These are phyloP conservation scores for Colletotrichum spinosum DNA, from an alignment of 2,329 filamentous ascomycete species.

Conservation along the genomic window DNA sequence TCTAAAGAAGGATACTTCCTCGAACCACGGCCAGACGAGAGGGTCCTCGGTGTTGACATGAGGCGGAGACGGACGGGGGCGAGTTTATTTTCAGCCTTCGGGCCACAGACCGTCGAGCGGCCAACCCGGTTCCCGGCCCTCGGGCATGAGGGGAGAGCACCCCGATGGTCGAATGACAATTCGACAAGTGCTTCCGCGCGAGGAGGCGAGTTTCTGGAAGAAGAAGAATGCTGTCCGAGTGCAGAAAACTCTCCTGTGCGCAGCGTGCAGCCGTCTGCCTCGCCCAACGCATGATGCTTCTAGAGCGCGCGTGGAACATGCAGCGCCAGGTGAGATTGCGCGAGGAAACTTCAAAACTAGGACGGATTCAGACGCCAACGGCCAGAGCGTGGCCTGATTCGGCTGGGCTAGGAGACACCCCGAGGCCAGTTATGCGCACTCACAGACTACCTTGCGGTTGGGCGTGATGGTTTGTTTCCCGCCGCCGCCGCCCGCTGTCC, in stretches of 20 bases:
- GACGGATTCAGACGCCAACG: not conserved
- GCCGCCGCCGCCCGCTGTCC: too few species aligned
- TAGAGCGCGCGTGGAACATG: constrained; percentile 10
- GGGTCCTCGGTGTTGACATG: too few species aligned
- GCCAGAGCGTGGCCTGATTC: constrained; percentile 9
- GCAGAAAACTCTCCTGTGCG: too few species aligned
- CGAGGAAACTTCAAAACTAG: not conserved
- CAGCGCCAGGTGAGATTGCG: not conserved
- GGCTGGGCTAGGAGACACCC: not conserved
- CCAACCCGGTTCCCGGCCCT: constrained; percentile 5
- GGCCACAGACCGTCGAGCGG: not conserved
- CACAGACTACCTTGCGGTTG: too few species aligned
- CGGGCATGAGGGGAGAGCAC: not conserved
- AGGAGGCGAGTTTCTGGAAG: too few species aligned
- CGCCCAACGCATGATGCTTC: not conserved
- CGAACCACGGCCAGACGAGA: too few species aligned
- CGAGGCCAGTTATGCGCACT: not conserved
- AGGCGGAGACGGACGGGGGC: not conserved
- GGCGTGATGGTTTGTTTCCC: too few species aligned
- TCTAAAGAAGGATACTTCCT: too few species aligned
- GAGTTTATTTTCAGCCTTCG: not conserved
- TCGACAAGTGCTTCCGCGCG: too few species aligned
- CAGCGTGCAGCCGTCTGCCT: too few species aligned
- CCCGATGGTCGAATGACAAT: too few species aligned
- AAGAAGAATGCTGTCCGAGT: too few species aligned